A percentile compares a stretch with the other conserved stretches of the same genome.
These are phyloP conservation scores for Hansfordia pulvinata DNA, from an alignment of 2,329 filamentous ascomycete species.

Conservation along the genomic window DNA sequence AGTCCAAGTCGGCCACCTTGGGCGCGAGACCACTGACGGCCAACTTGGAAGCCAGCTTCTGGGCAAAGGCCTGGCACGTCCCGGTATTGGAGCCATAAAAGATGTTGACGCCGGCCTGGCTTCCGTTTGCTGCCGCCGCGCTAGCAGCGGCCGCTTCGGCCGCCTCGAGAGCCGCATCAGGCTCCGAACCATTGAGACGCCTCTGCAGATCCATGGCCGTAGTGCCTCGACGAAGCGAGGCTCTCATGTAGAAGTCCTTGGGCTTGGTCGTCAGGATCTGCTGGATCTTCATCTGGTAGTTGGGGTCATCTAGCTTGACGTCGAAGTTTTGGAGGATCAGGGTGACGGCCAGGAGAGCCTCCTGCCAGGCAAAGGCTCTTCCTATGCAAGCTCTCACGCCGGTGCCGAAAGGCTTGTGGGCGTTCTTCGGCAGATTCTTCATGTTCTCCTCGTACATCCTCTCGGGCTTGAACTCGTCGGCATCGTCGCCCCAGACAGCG, in stretches of 20 bases:
- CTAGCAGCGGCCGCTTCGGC: slow-evolving; percentile 4
- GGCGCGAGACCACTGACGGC: slow-evolving; percentile 30
- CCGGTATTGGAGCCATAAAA: slow-evolving; percentile 44
- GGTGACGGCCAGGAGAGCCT: slow-evolving; percentile 30
- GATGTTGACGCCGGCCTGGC: slow-evolving; percentile 31
- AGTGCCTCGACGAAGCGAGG: slow-evolving; percentile 32
- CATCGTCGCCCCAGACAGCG: slow-evolving; percentile 50
- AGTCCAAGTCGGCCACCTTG: slow-evolving; percentile 30
- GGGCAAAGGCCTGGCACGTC: slow-evolving; percentile 41
- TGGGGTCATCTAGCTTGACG: slow-evolving; percentile 46
- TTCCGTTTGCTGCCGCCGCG: slow-evolving; percentile 4
- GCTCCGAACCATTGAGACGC: slow-evolving; percentile 6
- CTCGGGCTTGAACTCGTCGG: slow-evolving; percentile 54
- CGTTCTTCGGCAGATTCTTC: slow-evolving; percentile 19
- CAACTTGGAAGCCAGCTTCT: slow-evolving; percentile 32
- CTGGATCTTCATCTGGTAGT: slow-evolving; percentile 40
- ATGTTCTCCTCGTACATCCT: too few relatives aligned
- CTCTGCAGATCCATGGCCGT: slow-evolving; percentile 13
- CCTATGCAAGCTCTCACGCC: slow-evolving; percentile 38
- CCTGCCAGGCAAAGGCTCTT: slow-evolving; percentile 39
- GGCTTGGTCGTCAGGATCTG: slow-evolving; percentile 50
- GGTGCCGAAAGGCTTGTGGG: slow-evolving; percentile 40
- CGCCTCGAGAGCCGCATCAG: slow-evolving; percentile 8
- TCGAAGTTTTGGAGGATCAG: slow-evolving; percentile 61
- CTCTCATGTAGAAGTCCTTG: slow-evolving; percentile 48